These are phyloP conservation scores for Penicillium decumbens DNA, from an alignment of 2,329 filamentous ascomycete genomes.

Conservation along the genomic window DNA sequence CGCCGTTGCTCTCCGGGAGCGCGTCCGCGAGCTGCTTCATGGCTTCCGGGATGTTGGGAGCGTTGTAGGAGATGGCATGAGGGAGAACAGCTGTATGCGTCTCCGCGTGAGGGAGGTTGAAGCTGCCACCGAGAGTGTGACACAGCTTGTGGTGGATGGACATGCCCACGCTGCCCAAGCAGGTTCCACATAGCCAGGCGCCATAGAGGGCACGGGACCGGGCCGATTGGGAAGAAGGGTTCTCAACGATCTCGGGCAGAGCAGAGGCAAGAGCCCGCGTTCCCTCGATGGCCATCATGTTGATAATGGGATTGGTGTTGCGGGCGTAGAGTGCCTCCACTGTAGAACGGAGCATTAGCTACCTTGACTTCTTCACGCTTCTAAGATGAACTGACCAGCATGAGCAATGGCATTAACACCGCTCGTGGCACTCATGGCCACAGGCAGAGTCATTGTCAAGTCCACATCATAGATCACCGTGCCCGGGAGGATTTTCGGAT, in stretches of 20 bases:
- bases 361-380: background rate
- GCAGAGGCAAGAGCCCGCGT: constrained; percentile 51
- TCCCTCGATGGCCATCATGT: constrained; percentile 56
- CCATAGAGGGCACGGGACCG: constrained; percentile 56
- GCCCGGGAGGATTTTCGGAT: constrained; percentile 57
- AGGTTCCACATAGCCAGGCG: constrained; percentile 61
- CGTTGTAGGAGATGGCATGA: constrained; percentile 61
- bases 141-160: constrained; percentile 65
- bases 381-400: constrained; percentile 40
- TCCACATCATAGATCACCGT: constrained; percentile 63
- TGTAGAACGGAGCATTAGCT: constrained; percentile 13
- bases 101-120: constrained; percentile 61
- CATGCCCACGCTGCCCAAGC: constrained; percentile 58
- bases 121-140: constrained; percentile 60
- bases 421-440: constrained; percentile 52
- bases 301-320: constrained; percentile 58
- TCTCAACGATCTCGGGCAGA: constrained; percentile 50
- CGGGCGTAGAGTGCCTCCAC: constrained; percentile 61
- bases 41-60: constrained; percentile 50
- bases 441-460: constrained; percentile 56
- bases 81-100: constrained; percentile 61
- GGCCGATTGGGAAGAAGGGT: constrained; percentile 45
- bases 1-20: constrained; percentile 55
- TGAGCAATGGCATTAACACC: constrained; percentile 65
- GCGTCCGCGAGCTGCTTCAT: constrained; percentile 52